Conservation (phyloP, 1,284 basidiomycete genomes). For the Anthracocystis setariae region DNA sequence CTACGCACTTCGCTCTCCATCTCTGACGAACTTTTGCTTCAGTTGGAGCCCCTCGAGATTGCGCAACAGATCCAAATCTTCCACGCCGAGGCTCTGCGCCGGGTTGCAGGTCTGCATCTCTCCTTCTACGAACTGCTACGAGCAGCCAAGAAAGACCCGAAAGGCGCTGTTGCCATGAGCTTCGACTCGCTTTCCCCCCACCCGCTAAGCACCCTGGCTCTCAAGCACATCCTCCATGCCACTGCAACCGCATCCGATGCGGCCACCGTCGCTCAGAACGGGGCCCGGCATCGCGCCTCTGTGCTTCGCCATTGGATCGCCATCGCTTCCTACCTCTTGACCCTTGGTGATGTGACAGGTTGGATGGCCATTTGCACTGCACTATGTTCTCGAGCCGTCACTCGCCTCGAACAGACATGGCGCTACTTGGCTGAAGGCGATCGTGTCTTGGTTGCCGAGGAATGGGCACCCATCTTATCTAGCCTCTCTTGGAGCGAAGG, state of each 20-base stretch:
- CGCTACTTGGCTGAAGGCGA: constrained; percentile 57
- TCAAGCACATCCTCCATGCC: constrained; percentile 55
- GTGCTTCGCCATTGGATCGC: constrained; percentile 65
- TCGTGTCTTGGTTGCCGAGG: constrained; percentile 46
- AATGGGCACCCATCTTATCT: constrained; percentile 58
- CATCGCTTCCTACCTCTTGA: constrained; percentile 54
- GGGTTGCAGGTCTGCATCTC: constrained; percentile 21
- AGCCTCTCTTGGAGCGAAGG: constrained; percentile 63
- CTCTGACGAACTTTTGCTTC: constrained; percentile 46
- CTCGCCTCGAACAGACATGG: constrained; percentile 61
- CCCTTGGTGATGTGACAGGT: constrained; percentile 54
- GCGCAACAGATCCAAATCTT: constrained; percentile 64
- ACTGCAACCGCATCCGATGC: constrained; percentile 15
- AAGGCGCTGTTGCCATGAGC: constrained; percentile 41
- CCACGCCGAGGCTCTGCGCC: constrained; percentile 50
- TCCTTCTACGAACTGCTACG: constrained; percentile 31
- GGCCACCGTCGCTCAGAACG: constrained; percentile 25
- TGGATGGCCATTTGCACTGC: constrained; percentile 63
- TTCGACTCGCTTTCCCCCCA: constrained; percentile 62
- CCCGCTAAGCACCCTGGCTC: constrained; percentile 55
- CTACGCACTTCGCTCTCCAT: constrained; percentile 32
- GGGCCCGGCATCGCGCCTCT: constrained; percentile 52
- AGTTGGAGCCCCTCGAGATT: constrained; percentile 60
- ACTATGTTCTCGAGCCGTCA: constrained; percentile 63
- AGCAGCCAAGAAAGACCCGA: constrained; percentile 6